These are phyloP conservation scores for Malania oleifera DNA, from an alignment of 164 flowering plant species.

Conservation along the genomic window DNA sequence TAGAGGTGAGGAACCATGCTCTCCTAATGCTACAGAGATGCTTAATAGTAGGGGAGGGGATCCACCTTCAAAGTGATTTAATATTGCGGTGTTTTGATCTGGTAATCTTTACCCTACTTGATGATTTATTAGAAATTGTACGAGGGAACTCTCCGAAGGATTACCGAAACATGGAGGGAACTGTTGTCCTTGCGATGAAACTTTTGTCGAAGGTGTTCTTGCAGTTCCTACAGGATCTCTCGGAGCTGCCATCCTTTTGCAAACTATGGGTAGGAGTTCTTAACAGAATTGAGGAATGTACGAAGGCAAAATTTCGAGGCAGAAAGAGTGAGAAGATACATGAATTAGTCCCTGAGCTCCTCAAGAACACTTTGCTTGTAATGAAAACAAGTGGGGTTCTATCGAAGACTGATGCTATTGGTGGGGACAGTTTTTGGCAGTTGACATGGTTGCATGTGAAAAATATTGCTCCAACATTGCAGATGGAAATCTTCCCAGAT, in stretches of 20 bases:
- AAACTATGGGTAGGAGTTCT: slow-evolving; percentile 54
- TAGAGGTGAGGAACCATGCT: slow-evolving; percentile 56
- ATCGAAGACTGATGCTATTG: slow-evolving; percentile 31
- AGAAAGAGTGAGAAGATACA: slow-evolving; percentile 48
- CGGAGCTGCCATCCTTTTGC: slow-evolving; percentile 34
- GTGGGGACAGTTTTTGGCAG: slow-evolving; percentile 60
- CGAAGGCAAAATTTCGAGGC: slow-evolving; percentile 47
- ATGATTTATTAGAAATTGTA: slow-evolving; percentile 44
- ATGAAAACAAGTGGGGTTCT: slow-evolving; percentile 54
- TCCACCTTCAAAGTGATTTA: slow-evolving; percentile 28
- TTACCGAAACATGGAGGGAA: slow-evolving; percentile 51
- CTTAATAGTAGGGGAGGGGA: slow-evolving; percentile 40
- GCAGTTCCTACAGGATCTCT: slow-evolving; percentile 33
- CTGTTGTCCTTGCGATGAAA: slow-evolving; percentile 38
- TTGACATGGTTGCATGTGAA: slow-evolving; percentile 59
- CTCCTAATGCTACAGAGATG: slow-evolving; percentile 41
- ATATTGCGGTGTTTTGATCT: slow-evolving; percentile 57
- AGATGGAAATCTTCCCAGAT: slow-evolving; percentile 45
- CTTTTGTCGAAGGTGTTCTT: slow-evolving; percentile 46
- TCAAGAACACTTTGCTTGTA: slow-evolving; percentile 46
- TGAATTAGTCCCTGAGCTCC: slow-evolving; percentile 56
- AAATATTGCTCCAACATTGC: slow-evolving; percentile 44
- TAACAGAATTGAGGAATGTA: slow-evolving; percentile 39
- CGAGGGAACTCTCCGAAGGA: slow-evolving; percentile 40
- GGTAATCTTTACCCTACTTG: slow-evolving; percentile 57